Conservation (phyloP, 2,329 filamentous ascomycete species). For the Colletotrichum destructivum region DNA sequence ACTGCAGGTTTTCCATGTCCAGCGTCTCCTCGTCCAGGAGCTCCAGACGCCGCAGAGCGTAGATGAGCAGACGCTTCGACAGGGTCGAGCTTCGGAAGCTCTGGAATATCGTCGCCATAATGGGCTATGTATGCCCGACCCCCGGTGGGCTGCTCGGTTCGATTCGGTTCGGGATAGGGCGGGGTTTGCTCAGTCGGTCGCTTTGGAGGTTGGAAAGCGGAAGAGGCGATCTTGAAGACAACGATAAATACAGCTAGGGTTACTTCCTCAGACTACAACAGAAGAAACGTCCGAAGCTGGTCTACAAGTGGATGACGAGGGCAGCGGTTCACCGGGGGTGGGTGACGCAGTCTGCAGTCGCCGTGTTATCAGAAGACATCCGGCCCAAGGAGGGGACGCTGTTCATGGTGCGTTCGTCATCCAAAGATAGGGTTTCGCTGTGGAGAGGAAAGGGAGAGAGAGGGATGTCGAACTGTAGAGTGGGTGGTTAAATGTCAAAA, state of each 20-base stretch:
- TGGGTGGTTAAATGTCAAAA: background rate
- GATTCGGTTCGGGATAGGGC: background rate
- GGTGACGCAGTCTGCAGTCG: conserved; percentile 44
- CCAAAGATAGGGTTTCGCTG: conserved; percentile 29
- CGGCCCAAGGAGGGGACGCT: conserved; percentile 53
- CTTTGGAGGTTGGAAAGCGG: background rate
- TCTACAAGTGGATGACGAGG: conserved; percentile 3
- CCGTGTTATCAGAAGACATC: conserved; percentile 54
- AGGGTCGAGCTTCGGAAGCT: conserved; percentile 78
- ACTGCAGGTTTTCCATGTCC: conserved; percentile 88
- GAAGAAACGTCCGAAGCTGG: conserved; percentile 1
- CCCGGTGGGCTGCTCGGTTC: conserved; percentile 8
- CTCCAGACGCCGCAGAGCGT: conserved; percentile 86
- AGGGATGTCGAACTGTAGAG: background rate
- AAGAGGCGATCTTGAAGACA: background rate
- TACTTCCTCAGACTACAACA: background rate
- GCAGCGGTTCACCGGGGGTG: conserved; percentile 38
- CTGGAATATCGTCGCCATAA: conserved; percentile 82
- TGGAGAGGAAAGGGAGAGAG: background rate
- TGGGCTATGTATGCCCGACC: conserved; percentile 42
- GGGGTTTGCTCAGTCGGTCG: background rate
- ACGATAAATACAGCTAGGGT: background rate
- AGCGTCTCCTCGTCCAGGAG: conserved; percentile 90
- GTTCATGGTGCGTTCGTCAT: conserved; percentile 50
- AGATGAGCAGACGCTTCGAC: conserved; percentile 90